Base-by-base conservation (phyloP, 2,329 filamentous ascomycete species). In the Podosphaera aphanis region DNA sequence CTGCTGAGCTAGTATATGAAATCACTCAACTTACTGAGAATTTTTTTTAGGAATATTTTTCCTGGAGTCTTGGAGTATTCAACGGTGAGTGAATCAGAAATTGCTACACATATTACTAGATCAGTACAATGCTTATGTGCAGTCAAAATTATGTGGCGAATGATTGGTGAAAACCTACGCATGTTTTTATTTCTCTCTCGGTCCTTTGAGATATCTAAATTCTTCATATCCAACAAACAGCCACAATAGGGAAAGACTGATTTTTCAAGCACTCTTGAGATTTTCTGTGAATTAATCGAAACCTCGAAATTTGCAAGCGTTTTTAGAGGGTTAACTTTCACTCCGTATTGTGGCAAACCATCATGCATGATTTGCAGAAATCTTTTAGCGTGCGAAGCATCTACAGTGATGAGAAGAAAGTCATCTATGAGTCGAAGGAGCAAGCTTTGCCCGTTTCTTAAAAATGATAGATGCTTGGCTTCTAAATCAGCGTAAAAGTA, bases 401-500 rank as follows among this genome's bases (percentile, higher is more conserved):
- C 69, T 0, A 77, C 75, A 0, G 82, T 93, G 55, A 98, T 77
- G 40, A 98, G 72, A 3, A 95, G 66, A 54, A 95, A 98, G 56
- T 98, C 90, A 54, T 98, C 90, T 37, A 93, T 83, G 8, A 94
- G 69, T 15, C 90, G 72, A 45, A 95, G 61, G 6, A 98, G 66
- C 2, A 94, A 61, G 43, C 72, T 78, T 29, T 78, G 65, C 4
- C 62, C 57, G 0, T 62, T 56, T 15, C 66, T 54, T 2, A 90
- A 62, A 56, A 94, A 95, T 0, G 56, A 58, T 2, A 95, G 65
- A 13, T 78, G 65, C 21, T 75, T 67, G 5, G 63, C 62, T 60
- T 98, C 90, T 1, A 95, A 71, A 50, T 90, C 77, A 5, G 83
- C 86, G 58, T 98, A 98, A 61, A 95, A 94, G 62, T 93, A 88